A percentile compares a stretch with the other conserved stretches of the same genome.
Evolutionary conservation across 805 yeast genomes (phyloP).

Genomic region (Saturnispora sekii): DNA sequence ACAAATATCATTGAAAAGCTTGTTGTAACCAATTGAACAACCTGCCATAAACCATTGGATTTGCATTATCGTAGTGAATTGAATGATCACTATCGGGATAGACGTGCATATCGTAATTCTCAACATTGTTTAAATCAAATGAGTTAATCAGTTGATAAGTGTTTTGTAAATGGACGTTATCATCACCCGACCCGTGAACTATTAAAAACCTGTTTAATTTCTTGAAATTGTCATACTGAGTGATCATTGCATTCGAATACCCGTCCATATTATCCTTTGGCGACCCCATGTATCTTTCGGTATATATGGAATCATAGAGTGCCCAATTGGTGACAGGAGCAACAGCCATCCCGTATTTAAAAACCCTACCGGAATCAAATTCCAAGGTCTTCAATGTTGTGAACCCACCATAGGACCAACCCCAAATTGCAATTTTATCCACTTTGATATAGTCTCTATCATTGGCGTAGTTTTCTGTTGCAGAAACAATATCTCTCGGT

Average conservation of each 20-base stretch:
- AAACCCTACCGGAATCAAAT: slow-evolving; percentile 48
- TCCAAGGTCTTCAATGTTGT: slow-evolving; percentile 67
- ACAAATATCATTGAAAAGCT: slow-evolving; percentile 33
- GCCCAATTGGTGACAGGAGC: slow-evolving; percentile 82
- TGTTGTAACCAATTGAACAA: slow-evolving; percentile 56
- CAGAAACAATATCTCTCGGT: slow-evolving; percentile 53
- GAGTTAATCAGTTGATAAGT: slow-evolving; percentile 52
- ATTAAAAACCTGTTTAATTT: slow-evolving; percentile 47
- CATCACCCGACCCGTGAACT: slow-evolving; percentile 82
- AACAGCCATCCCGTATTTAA: slow-evolving; percentile 70
- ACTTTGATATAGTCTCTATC: slow-evolving; percentile 39
- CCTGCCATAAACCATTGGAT: slow-evolving; percentile 60
- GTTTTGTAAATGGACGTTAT: slow-evolving; percentile 73
- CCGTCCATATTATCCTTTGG: slow-evolving; percentile 41
- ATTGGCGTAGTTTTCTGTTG: slow-evolving; percentile 40
- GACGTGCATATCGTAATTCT: slow-evolving; percentile 75
- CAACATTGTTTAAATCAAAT: slow-evolving; percentile 41
- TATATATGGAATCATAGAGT: slow-evolving; percentile 67
- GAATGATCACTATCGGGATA: slow-evolving; percentile 93
- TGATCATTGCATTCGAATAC: slow-evolving; percentile 38
- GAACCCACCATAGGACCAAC: slow-evolving; percentile 86
- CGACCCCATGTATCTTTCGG: slow-evolving; percentile 64
- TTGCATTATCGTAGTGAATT: slow-evolving; percentile 73
- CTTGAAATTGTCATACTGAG: slow-evolving; percentile 34
- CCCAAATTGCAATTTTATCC: slow-evolving; percentile 63